Percentiles rank a stretch among this genome's conserved stretches.
phyloP scores from a whole-genome alignment of 257 asterid species.

The Nicotiana knightiana region DNA sequence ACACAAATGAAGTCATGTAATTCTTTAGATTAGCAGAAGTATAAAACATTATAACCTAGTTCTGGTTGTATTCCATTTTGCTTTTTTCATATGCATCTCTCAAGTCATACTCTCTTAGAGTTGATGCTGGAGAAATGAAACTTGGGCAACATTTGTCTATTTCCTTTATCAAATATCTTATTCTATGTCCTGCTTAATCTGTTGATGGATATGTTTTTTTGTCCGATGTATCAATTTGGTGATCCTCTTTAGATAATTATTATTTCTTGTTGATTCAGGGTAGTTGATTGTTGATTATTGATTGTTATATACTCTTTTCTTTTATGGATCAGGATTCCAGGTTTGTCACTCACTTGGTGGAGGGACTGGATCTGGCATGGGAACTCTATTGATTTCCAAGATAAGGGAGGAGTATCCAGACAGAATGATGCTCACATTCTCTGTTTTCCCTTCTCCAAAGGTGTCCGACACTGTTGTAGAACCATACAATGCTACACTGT shows the following conservation, averaged over 20 bases:
- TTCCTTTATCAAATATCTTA: background rate
- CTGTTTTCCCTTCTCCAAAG: conserved; percentile 67
- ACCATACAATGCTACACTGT: conserved; percentile 61
- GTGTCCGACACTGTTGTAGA: conserved; percentile 67
- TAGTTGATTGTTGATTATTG: background rate
- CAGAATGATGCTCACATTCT: conserved; percentile 72
- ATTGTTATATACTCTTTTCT: background rate
- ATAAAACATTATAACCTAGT: background rate
- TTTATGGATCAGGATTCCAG: conserved; percentile 44
- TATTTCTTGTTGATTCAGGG: background rate
- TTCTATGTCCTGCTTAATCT: background rate
- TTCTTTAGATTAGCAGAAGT: background rate
- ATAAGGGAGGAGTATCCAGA: conserved; percentile 65
- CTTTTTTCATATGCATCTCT: background rate
- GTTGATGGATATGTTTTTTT: background rate
- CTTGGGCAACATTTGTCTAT: background rate
- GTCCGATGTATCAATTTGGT: background rate
- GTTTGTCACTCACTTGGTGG: conserved; percentile 72
- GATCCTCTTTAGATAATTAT: background rate
- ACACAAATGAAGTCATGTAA: background rate
- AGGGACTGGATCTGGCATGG: conserved; percentile 71
- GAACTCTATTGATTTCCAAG: conserved; percentile 62
- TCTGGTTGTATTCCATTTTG: background rate
- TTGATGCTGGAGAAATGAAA: background rate
- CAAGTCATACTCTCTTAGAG: background rate